phyloP scores from a whole-genome alignment of 176 grass and related monocot genomes.

The Triticum monococcum region DNA sequence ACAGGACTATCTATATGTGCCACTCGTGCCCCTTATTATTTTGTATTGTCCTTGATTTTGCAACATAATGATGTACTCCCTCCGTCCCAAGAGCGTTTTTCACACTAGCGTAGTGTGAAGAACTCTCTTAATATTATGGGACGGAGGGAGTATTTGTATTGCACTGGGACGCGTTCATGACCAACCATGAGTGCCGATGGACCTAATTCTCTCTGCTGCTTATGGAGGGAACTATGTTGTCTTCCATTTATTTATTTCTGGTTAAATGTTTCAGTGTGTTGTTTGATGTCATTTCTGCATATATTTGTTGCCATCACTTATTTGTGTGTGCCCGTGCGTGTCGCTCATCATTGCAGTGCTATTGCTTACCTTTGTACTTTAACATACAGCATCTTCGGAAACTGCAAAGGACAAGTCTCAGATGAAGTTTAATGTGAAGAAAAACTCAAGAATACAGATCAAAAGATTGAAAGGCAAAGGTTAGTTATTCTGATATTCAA shows the following conservation, averaged over 20 bases:
- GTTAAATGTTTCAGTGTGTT: not conserved
- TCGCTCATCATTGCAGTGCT: not conserved
- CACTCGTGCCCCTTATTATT: not conserved
- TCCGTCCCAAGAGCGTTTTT: too few species aligned
- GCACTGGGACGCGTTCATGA: not conserved
- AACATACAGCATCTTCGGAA: constrained; percentile 38
- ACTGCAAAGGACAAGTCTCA: constrained; percentile 45
- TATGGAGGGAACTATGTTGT: not conserved
- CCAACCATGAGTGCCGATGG: not conserved
- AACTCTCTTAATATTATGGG: too few species aligned
- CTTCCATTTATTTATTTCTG: not conserved
- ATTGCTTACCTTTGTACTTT: constrained; percentile 8
- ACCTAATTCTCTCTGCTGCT: not conserved
- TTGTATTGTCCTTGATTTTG: not conserved
- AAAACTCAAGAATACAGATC: constrained; percentile 60
- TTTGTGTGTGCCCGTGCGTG: not conserved
- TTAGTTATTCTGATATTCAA: not conserved
- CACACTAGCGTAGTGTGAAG: too few species aligned
- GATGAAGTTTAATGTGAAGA: constrained; percentile 63
- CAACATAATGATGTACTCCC: not conserved
- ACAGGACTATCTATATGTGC: not conserved
- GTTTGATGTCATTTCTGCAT: not conserved
- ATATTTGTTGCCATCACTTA: not conserved
- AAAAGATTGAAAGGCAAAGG: constrained; percentile 74
- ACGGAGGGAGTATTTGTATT: not conserved